Evolutionary conservation across 371 early-diverging fungal species (phyloP).

Genomic region (Batrachochytrium dendrobatidis): DNA sequence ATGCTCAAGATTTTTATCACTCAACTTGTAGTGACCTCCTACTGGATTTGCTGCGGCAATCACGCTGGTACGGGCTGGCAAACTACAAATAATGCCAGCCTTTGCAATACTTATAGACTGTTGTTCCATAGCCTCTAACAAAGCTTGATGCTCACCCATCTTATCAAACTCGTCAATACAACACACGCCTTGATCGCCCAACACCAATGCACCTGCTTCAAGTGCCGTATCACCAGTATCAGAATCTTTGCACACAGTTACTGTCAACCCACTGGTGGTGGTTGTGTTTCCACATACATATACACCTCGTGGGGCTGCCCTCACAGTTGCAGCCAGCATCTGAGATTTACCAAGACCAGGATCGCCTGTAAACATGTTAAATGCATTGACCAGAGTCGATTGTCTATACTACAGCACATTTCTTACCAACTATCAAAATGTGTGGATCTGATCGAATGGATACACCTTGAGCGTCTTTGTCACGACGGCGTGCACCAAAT

Average conservation of each 20-base stretch:
- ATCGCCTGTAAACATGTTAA: conserved; percentile 82
- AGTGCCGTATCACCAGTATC: conserved; percentile 69
- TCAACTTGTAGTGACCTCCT: conserved; percentile 40
- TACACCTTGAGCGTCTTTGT: conserved; percentile 19
- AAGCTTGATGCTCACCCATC: conserved; percentile 89
- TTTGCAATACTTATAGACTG: conserved; percentile 99
- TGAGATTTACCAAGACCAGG: conserved; percentile 99
- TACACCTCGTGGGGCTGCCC: conserved; percentile 94
- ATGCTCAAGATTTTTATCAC: not conserved
- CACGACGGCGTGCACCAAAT: conserved; percentile 52
- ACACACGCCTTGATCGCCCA: conserved; percentile 97
- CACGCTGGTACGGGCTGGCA: conserved; percentile 97
- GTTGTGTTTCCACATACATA: conserved; percentile 95
- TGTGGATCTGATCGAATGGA: conserved; percentile 58
- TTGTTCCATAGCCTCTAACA: conserved; percentile 99
- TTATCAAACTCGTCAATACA: conserved; percentile 99
- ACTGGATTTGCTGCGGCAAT: conserved; percentile 92
- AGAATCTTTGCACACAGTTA: conserved; percentile 64
- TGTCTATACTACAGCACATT: not conserved
- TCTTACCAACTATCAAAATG: conserved; percentile 59
- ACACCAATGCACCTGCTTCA: conserved; percentile 92
- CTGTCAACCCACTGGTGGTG: conserved; percentile 72
- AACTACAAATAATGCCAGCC: conserved; percentile 82
- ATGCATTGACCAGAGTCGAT: conserved; percentile 5
- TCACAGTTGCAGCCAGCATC: conserved; percentile 71